Conservation (phyloP, 495 filamentous ascomycete genomes). For the Barbatosphaeria neglecta region DNA sequence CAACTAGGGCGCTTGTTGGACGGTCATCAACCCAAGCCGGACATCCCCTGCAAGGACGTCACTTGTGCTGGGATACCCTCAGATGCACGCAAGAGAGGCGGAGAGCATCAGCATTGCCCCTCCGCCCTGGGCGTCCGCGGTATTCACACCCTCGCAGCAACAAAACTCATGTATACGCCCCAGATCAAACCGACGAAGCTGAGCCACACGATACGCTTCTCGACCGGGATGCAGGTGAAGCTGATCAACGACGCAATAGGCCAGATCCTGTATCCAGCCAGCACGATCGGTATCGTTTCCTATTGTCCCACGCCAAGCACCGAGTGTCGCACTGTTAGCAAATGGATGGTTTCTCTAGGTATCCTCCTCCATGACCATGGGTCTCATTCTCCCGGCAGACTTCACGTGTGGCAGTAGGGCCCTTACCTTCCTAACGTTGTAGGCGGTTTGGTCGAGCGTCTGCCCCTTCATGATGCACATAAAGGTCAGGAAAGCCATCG, state of each 20-base stretch:
- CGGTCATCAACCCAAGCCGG: no score
- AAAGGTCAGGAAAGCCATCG: constrained; percentile 19
- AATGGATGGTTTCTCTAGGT: no score
- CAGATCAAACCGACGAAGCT: constrained; percentile 21
- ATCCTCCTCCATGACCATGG: no score
- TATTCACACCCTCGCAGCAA: constrained; percentile 17
- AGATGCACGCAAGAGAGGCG: no score
- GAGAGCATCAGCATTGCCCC: neutral
- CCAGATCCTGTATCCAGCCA: constrained; percentile 24
- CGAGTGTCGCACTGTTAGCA: neutral
- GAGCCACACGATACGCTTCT: constrained; percentile 21
- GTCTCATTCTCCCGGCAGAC: no score
- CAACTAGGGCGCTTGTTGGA: no score
- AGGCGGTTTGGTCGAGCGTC: constrained; percentile 5
- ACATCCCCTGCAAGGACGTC: no score
- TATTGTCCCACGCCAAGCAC: neutral
- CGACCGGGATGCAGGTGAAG: constrained; percentile 20
- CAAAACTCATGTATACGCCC: constrained; percentile 24
- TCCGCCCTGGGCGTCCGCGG: neutral
- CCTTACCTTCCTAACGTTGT: constrained; percentile 10
- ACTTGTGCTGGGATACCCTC: no score
- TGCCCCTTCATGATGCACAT: constrained; percentile 20
- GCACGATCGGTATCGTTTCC: constrained; percentile 18
- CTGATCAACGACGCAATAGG: constrained; percentile 22
- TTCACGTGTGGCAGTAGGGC: no score